A percentile compares a stretch with the other conserved stretches of the same genome.
Evolutionary conservation across 176 grass and related monocot species (phyloP).

Genomic region (Neostapfia colusana): DNA sequence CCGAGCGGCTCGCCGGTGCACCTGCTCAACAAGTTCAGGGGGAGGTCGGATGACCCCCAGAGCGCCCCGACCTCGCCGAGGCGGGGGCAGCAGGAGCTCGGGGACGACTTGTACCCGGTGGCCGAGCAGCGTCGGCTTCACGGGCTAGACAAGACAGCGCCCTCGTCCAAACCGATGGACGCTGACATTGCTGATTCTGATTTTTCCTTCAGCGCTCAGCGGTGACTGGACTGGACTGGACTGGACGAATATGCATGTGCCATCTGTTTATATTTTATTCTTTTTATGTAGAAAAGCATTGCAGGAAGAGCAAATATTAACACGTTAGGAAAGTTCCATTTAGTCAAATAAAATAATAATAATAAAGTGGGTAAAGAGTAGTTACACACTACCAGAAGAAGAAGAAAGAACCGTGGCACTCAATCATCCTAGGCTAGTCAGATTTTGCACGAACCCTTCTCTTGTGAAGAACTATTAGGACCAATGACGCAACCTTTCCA

Average conservation of each 20-base stretch:
- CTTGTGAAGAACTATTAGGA: constrained; percentile 44
- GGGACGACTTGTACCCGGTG: constrained; percentile 42
- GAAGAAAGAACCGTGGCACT: background rate
- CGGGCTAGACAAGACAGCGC: constrained; percentile 19
- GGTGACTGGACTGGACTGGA: constrained; percentile 18
- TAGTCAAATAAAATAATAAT: background rate
- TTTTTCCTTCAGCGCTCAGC: constrained; percentile 54
- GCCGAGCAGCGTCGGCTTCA: background rate
- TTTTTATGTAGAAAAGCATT: constrained; percentile 31
- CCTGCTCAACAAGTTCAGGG: constrained; percentile 50
- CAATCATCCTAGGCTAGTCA: constrained; percentile 55
- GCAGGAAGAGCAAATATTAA: constrained; percentile 7
- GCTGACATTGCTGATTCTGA: constrained; percentile 27
- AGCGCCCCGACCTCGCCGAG: constrained; percentile 40
- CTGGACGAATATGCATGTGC: background rate
- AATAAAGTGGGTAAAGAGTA: background rate
- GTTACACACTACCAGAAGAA: background rate
- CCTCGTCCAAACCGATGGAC: background rate
- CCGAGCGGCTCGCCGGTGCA: constrained; percentile 48
- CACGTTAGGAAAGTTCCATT: constrained; percentile 10
- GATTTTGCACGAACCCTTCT: constrained; percentile 56
- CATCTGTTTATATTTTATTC: background rate
- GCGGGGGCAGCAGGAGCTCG: background rate
- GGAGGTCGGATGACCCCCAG: constrained; percentile 25
- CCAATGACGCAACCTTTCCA: constrained; percentile 48